Evolutionary conservation across 2,329 filamentous ascomycete genomes (phyloP).

Genomic region (Diaporthe eres): DNA sequence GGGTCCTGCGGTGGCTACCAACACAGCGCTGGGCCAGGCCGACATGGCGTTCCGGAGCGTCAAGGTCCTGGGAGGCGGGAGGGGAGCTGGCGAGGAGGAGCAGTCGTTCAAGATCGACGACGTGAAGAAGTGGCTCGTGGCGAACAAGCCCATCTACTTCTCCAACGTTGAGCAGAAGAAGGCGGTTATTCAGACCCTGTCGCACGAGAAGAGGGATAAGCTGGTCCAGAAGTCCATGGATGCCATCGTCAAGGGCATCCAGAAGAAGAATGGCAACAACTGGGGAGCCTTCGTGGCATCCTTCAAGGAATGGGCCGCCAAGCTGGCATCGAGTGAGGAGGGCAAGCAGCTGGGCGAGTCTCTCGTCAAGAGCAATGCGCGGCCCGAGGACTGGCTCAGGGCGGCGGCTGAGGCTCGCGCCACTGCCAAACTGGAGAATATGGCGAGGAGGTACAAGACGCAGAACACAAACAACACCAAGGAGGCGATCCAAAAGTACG

Average conservation of each 20-base stretch:
- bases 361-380: slow-evolving; percentile 13
- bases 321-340: slow-evolving; percentile 6
- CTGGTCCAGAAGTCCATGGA: slow-evolving; percentile 45
- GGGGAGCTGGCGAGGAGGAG: slow-evolving; percentile 49
- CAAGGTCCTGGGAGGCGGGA: slow-evolving; percentile 56
- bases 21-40: slow-evolving; percentile 49
- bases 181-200: slow-evolving; percentile 43
- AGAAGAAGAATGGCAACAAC: slow-evolving; percentile 29
- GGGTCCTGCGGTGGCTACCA: slow-evolving; percentile 55
- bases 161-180: slow-evolving; percentile 50
- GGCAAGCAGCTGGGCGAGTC: slow-evolving; percentile 7
- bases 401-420: neutral
- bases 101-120: slow-evolving; percentile 45
- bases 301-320: slow-evolving; percentile 16
- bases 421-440: neutral
- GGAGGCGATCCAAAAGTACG: slow-evolving; percentile 55
- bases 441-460: slow-evolving; percentile 24
- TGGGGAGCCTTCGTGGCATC: slow-evolving; percentile 32
- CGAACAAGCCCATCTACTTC: slow-evolving; percentile 56
- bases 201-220: slow-evolving; percentile 41
- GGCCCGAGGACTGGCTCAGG: slow-evolving; percentile 21
- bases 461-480: slow-evolving; percentile 44
- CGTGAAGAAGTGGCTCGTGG: slow-evolving; percentile 44
- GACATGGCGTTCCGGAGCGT: slow-evolving; percentile 55
- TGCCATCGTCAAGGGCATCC: slow-evolving; percentile 52